Evolutionary conservation across 495 filamentous ascomycete genomes (phyloP), one percentile per base, ranked within the genome.

Genomic region (Daldinia concentrica): DNA sequence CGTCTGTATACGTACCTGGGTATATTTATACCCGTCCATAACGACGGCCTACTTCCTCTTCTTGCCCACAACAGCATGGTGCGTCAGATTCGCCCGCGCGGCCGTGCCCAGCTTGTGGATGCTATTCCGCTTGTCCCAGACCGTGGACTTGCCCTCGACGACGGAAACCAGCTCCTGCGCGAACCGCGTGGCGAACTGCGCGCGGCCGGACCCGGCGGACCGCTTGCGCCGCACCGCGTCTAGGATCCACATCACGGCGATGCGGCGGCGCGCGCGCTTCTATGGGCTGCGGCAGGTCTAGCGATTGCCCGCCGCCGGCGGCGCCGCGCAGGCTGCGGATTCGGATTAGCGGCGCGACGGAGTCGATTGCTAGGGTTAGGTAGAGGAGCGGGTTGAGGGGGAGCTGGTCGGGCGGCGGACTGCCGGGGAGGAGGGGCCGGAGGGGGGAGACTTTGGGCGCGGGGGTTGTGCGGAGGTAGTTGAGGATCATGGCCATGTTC

Each of bases 301-400:
- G 85, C 15, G 93, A 88, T 12, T 86, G 84, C 78, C 95, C 95
- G 81, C 95, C 95, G 81, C 94, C 93, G 0, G 91, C 92, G 36
- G 92, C 86, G 71, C 93, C 93, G 79, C 89, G 91, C 75, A 91
- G 86, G 34, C 84, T 83, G 24, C 88, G 86, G 74, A 98, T 88
- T 30, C 90, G 90, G 74, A 98, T 80, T 24, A 99, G 84, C 22
- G 95, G 95, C 12, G 93, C 93, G n/a, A 98, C 91, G 11, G 93
- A 97, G 85, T 99, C 95, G 76, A 99, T 90, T n/a, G 95, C 93
- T 39, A 95, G 81, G 0, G 89, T 92, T 41, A 97, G 88, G 81
- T 94, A 94, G 50, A 88, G 83, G 32, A 94, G 82, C 9, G 94
- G 90, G 81, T 96, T 87, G 19, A 92, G 84, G 7, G 92, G 91